These are phyloP conservation scores for Rhizoctonia solani DNA, from an alignment of 1,284 basidiomycete species.

Conservation along the genomic window DNA sequence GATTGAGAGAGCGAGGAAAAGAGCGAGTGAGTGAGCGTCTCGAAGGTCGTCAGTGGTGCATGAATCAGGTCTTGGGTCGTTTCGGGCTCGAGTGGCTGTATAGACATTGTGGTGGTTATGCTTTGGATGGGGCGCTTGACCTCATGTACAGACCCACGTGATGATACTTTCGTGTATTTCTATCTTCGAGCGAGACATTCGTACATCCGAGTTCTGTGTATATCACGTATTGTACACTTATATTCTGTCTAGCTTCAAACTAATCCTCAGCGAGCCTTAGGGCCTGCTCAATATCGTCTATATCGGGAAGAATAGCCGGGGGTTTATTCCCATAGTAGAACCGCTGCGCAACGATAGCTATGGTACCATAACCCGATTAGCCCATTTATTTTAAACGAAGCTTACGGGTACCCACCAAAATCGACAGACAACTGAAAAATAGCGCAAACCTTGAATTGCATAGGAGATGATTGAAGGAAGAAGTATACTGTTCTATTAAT, in stretches of 20 bases:
- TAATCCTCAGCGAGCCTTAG: slow-evolving; percentile 61
- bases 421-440: slow-evolving; percentile 81
- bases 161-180: too few species aligned
- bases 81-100: neutral
- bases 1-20: slow-evolving; percentile 67
- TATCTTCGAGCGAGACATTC: too few species aligned
- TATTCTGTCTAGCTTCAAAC: too few species aligned
- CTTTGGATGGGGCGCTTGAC: neutral
- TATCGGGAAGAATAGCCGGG: slow-evolving; percentile 58
- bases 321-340: slow-evolving; percentile 67
- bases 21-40: slow-evolving; percentile 65
- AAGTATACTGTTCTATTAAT: slow-evolving; percentile 71
- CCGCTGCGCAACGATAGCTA: slow-evolving; percentile 72
- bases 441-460: slow-evolving; percentile 79
- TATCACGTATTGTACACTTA: too few species aligned
- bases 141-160: neutral
- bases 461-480: slow-evolving; percentile 66
- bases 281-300: slow-evolving; percentile 74
- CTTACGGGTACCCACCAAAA: slow-evolving; percentile 62
- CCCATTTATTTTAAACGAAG: neutral
- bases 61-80: slow-evolving; percentile 58
- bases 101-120: neutral
- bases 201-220: neutral
- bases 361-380: slow-evolving; percentile 34
- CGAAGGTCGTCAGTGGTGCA: slow-evolving; percentile 64